Base-by-base conservation (phyloP, 2,329 filamentous ascomycete genomes). In the Colletotrichum lindemuthianum region DNA sequence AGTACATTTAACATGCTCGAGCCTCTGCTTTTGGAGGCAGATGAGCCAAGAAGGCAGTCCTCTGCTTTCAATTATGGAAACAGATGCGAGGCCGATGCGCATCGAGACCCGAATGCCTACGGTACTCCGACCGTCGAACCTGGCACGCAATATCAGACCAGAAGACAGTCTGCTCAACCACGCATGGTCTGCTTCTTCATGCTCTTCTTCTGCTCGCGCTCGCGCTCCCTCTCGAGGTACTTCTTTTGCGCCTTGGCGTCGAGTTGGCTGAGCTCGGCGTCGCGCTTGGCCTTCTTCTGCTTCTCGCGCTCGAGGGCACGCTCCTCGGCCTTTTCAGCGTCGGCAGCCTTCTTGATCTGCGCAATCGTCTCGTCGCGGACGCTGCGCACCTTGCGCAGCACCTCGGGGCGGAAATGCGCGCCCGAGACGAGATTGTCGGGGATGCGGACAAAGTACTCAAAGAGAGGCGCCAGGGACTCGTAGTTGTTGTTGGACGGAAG, bases 371-470 rank as follows among this genome's bases (percentile, higher is more conserved):
- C 90, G 47, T 98, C 95, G 68, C 96, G 93, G 39, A 89, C 90
- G 67, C 82, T 82, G 72, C 88, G 89, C 70, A 99, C 85, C 83
- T 96, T 97, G 77, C 92, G 92, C 76, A 90, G 81, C 39, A 97
- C 93, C 82, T 98, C 92, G 41, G 92, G 88, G 11, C 96, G 92
- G 89, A 97, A 97, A 78, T 92, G 94, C 10, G 88, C 94, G 33
- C 80, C 79, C 60, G 87, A 82, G 60, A 90, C 93, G 52, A 99
- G 90, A 70, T 86, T 82, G 75, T 99, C 96, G 44, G 93, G 86
- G n/a, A 97, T 81, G 68, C 92, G 91, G 59, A 97, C 78, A 83
- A 96, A 97, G 79, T 91, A 89, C 41, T 86, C 81, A 82, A 97
- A 93, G 66, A 98, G 79, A 33, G 92, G 90, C 16, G 91, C 74